Percentiles rank a stretch among this genome's conserved stretches.
Conservation (phyloP, 805 yeast genomes). For the Ogataea parapolymorpha region DNA sequence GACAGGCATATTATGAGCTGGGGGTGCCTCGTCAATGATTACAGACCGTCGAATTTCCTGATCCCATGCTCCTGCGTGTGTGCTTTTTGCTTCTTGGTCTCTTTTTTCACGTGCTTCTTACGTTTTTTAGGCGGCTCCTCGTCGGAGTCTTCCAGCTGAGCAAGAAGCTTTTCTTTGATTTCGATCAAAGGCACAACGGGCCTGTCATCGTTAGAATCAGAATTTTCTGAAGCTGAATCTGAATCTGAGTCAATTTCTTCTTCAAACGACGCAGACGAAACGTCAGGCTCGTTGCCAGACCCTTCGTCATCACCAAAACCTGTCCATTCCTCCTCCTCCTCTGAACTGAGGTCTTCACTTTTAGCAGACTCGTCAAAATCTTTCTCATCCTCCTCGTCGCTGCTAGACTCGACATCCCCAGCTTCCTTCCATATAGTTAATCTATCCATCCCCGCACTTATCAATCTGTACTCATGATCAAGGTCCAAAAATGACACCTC, state of each 20-base stretch:
- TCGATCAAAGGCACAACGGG: slow-evolving; percentile 23
- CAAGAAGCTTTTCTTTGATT: slow-evolving; percentile 26
- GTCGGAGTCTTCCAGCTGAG: slow-evolving; percentile 26
- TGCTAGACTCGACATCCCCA: slow-evolving; percentile 13
- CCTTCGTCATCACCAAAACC: slow-evolving; percentile 14
- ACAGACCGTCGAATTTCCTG: slow-evolving; percentile 59
- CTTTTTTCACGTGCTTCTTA: slow-evolving; percentile 20
- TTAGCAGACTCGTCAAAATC: slow-evolving; percentile 10
- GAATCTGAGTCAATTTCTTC: slow-evolving; percentile 1
- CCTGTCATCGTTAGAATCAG: slow-evolving; percentile 6
- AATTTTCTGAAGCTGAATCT: background rate
- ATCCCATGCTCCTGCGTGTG: slow-evolving; percentile 64
- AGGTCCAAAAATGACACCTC: slow-evolving; percentile 76
- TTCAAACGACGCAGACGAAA: slow-evolving; percentile 1
- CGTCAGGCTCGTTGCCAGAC: slow-evolving; percentile 1
- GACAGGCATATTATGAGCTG: slow-evolving; percentile 70
- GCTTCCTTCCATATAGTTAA: slow-evolving; percentile 69
- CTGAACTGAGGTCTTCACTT: slow-evolving; percentile 11
- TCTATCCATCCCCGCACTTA: slow-evolving; percentile 80
- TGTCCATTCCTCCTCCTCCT: slow-evolving; percentile 15
- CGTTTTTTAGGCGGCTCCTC: slow-evolving; percentile 16
- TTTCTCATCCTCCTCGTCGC: slow-evolving; percentile 30
- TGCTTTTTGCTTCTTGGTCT: slow-evolving; percentile 34
- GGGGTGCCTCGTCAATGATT: slow-evolving; percentile 24
- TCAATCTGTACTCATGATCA: slow-evolving; percentile 75